Conservation (phyloP, 2,329 filamentous ascomycete genomes). For the Stachybotrys elegans region DNA sequence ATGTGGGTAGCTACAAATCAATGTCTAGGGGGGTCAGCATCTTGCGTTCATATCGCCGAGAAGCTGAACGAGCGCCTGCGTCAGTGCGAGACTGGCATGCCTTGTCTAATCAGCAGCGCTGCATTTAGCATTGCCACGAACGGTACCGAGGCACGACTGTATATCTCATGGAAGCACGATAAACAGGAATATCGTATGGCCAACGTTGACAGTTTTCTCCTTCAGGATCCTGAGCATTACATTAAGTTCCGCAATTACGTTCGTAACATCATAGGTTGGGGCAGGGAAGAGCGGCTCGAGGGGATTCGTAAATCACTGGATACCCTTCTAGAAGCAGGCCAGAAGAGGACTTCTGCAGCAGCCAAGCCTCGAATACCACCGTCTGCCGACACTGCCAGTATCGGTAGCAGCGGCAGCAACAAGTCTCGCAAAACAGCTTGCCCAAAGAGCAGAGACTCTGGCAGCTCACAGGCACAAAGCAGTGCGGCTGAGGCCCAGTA, state of each 20-base stretch:
- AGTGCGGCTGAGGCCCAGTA: no score
- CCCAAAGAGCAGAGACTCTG: no score
- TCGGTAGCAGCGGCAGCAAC: no score
- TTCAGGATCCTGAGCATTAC: conserved; percentile 22
- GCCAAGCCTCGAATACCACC: no score
- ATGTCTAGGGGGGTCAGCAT: conserved; percentile 23
- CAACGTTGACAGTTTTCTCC: conserved; percentile 20
- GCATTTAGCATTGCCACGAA: conserved; percentile 29
- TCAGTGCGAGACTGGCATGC: conserved; percentile 11
- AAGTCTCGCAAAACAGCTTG: no score
- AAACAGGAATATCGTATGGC: conserved; percentile 23
- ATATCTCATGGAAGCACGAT: conserved; percentile 27
- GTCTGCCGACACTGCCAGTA: no score
- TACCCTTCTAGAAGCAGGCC: not conserved
- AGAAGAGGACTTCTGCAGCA: no score
- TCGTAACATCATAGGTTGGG: conserved; percentile 32
- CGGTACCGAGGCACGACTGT: conserved; percentile 25
- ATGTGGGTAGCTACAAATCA: conserved; percentile 31
- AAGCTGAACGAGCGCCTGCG: conserved; percentile 13
- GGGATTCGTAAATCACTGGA: conserved; percentile 13
- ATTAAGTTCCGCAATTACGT: conserved; percentile 25
- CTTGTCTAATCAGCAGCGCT: conserved; percentile 17
- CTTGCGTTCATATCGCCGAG: conserved; percentile 25
- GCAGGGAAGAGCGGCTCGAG: conserved; percentile 18
- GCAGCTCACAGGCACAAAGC: no score